phyloP scores from a whole-genome alignment of 306 rosid species.

The Acacia crassicarpa region DNA sequence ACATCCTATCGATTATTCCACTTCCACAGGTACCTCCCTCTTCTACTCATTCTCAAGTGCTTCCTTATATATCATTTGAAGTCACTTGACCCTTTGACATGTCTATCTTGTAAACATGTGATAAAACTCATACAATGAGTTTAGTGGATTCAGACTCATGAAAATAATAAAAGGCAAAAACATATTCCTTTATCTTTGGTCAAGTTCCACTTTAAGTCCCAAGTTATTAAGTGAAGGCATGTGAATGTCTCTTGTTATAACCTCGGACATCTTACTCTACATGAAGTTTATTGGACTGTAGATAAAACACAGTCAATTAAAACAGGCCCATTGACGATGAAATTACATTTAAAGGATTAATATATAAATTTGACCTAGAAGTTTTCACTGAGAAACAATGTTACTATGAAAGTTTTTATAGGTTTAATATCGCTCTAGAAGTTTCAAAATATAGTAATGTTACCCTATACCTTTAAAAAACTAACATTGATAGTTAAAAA shows the following conservation, averaged over 20 bases:
- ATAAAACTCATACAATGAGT: background rate
- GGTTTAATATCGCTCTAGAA: too few species aligned
- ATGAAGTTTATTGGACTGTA: background rate
- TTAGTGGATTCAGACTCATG: background rate
- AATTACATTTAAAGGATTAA: background rate
- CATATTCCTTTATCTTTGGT: background rate
- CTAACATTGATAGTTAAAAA: too few species aligned
- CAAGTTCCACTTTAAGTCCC: background rate
- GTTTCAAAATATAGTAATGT: too few species aligned
- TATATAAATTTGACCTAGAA: fast-evolving
- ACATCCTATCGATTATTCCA: slow-evolving; percentile 82
- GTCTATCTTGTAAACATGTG: background rate
- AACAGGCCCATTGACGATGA: background rate
- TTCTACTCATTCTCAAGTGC: background rate
- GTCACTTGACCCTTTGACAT: background rate
- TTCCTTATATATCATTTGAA: background rate
- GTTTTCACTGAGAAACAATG: too few species aligned
- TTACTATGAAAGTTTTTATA: too few species aligned
- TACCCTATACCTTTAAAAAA: too few species aligned
- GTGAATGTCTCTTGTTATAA: background rate
- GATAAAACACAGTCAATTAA: background rate
- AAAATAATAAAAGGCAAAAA: too few species aligned
- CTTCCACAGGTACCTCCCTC: slow-evolving; percentile 72
- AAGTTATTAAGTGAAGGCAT: background rate
- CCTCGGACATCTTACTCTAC: background rate